Conservation (phyloP, 2,329 filamentous ascomycete species). For the Penicillium nordicum region DNA sequence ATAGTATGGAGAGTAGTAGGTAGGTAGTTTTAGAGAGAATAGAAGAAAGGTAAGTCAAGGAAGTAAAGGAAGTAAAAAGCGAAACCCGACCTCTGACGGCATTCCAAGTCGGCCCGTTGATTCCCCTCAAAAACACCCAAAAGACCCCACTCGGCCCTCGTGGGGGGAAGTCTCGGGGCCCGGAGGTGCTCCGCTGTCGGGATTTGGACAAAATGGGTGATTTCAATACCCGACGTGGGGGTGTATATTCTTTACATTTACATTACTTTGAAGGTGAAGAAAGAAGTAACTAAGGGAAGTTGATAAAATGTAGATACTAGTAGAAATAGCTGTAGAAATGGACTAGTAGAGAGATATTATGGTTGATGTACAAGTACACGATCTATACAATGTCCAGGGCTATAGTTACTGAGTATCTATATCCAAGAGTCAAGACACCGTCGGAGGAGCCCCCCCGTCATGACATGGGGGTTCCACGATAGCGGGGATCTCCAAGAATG, state of each 20-base stretch:
- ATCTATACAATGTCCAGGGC: neutral
- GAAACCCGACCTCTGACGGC: slow-evolving; percentile 5
- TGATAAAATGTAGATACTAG: neutral
- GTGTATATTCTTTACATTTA: neutral
- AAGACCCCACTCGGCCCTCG: slow-evolving; percentile 4
- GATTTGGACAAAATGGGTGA: slow-evolving; percentile 1
- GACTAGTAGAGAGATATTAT: neutral
- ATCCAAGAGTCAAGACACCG: neutral
- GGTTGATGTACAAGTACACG: neutral
- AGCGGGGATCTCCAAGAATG: slow-evolving; percentile 1
- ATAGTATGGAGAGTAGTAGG: neutral
- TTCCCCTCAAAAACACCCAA: slow-evolving; percentile 7
- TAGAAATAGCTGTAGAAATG: neutral
- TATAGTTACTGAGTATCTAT: neutral
- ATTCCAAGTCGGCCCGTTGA: slow-evolving; percentile 1
- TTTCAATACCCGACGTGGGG: slow-evolving; percentile 20
- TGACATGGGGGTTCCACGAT: slow-evolving; percentile 4
- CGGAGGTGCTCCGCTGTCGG: slow-evolving; percentile 27
- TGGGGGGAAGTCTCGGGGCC: slow-evolving; percentile 9
- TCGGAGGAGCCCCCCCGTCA: neutral
- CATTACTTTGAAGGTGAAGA: too few relatives aligned
- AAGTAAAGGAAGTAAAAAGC: neutral
- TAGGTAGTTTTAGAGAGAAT: neutral
- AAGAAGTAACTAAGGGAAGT: neutral
- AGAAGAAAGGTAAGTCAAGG: neutral